Evolutionary conservation across 345 rosid genomes (phyloP).

Genomic region (Brassica napus): DNA sequence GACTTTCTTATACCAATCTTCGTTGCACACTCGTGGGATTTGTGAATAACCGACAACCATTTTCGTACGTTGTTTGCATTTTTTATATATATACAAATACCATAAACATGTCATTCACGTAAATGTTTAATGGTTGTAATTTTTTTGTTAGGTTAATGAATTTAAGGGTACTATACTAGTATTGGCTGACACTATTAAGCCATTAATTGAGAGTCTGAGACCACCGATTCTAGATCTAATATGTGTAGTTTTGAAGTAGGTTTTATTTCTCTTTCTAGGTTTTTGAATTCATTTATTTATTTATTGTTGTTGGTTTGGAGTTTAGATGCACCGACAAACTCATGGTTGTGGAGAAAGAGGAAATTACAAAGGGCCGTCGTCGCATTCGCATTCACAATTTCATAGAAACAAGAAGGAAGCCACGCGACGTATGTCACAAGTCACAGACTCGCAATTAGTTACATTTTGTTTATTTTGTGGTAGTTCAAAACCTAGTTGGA

Average conservation of each 20-base stretch:
- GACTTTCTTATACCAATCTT: conserved; percentile 26
- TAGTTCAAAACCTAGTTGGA: not conserved
- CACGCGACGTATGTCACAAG: not conserved
- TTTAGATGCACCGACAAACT: not conserved
- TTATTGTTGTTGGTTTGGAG: not conserved
- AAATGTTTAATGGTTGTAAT: not conserved
- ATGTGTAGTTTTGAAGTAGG: not conserved
- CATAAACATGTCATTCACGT: not conserved
- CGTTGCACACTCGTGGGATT: conserved; percentile 29
- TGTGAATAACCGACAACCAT: conserved; percentile 31
- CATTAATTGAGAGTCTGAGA: not conserved
- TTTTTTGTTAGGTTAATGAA: not conserved
- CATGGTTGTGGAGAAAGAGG: not conserved
- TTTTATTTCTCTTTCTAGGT: not conserved
- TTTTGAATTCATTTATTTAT: not conserved
- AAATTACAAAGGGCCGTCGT: not conserved
- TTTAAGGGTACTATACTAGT: not conserved
- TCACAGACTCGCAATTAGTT: not conserved
- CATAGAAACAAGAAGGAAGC: not conserved
- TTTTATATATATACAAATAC: not conserved
- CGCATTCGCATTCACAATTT: not conserved
- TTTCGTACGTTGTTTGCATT: conserved; percentile 3
- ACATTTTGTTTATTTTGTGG: not conserved
- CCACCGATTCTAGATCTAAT: not conserved
- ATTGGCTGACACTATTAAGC: not conserved